A percentile compares a stretch with the other conserved stretches of the same genome.
These are phyloP conservation scores for Rhodotorula mucilaginosa DNA, from an alignment of 1,284 basidiomycete genomes.

Conservation along the genomic window DNA sequence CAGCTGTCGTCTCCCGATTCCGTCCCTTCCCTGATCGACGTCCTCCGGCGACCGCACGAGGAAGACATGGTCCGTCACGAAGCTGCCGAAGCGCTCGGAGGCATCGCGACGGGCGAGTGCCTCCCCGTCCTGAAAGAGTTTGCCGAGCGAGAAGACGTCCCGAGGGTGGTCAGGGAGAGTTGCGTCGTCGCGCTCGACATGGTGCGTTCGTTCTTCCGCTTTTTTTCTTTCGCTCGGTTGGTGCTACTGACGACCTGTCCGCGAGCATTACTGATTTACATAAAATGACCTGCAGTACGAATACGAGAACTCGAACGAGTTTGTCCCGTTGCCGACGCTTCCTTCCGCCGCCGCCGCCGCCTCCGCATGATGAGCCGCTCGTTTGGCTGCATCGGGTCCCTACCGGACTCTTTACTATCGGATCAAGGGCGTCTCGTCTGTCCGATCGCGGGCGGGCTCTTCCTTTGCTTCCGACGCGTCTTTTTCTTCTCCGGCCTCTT, in stretches of 20 bases:
- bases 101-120: slow-evolving; percentile 87
- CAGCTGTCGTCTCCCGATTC: slow-evolving; percentile 88
- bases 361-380: not conserved
- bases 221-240: no score
- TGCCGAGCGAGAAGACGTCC: slow-evolving; percentile 72
- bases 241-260: no score
- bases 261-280: no score
- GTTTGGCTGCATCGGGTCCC: not conserved
- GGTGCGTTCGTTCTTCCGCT: slow-evolving; percentile 47
- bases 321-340: slow-evolving; percentile 47
- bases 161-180: slow-evolving; percentile 88
- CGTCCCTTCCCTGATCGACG: slow-evolving; percentile 76
- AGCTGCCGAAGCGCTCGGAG: slow-evolving; percentile 95
- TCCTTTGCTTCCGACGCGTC: not conserved
- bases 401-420: no score
- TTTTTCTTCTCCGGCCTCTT: not conserved
- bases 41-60: slow-evolving; percentile 70
- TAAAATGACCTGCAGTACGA: slow-evolving; percentile 63
- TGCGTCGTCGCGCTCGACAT: slow-evolving; percentile 96
- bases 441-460: no score
- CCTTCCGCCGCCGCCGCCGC: slow-evolving; percentile 7
- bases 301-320: slow-evolving; percentile 69
- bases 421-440: no score
- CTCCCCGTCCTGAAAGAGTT: slow-evolving; percentile 82
- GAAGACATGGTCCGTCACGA: slow-evolving; percentile 99